Evolutionary conservation across 345 rosid genomes (phyloP).

Genomic region (Lenwebbia sp.): DNA sequence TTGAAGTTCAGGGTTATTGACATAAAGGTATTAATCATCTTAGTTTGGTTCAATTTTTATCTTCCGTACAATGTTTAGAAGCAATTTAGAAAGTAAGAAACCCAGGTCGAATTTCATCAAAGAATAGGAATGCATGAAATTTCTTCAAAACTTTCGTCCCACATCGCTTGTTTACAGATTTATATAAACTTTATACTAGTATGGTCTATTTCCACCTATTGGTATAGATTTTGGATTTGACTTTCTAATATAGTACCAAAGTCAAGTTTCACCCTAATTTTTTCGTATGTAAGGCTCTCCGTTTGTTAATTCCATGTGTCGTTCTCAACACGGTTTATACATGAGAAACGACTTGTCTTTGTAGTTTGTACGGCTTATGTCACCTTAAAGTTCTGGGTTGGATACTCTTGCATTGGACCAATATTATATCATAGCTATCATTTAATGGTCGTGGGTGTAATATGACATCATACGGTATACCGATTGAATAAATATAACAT

Average conservation of each 20-base stretch:
- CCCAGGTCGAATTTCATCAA: background rate
- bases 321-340: background rate
- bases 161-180: background rate
- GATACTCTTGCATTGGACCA: background rate
- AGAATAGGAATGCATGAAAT: background rate
- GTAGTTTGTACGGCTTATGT: background rate
- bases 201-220: background rate
- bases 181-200: background rate
- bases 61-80: background rate
- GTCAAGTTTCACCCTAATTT: background rate
- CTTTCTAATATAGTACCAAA: background rate
- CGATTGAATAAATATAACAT: background rate
- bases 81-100: background rate
- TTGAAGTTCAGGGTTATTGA: background rate
- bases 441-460: background rate
- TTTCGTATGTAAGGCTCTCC: background rate
- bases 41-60: background rate
- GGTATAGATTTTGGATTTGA: background rate
- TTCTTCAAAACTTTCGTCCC: background rate
- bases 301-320: background rate
- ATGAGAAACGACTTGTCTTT: background rate
- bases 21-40: background rate
- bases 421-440: background rate
- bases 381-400: background rate
- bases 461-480: background rate